phyloP scores from a whole-genome alignment of 805 yeast species.

The Tetrapisispora phaffii region DNA sequence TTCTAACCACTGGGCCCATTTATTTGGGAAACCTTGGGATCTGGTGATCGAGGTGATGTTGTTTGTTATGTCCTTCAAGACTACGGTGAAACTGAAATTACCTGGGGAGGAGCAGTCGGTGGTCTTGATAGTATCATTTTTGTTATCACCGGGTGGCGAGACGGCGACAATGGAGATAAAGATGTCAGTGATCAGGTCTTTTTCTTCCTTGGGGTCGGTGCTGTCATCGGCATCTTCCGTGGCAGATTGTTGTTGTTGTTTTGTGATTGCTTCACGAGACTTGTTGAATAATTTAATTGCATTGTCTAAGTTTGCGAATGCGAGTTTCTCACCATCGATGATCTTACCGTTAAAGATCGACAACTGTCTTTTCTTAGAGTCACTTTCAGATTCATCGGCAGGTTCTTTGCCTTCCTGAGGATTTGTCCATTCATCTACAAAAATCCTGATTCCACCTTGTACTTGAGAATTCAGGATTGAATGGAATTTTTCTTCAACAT shows the following conservation, averaged over 20 bases:
- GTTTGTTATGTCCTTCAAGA: slow-evolving; percentile 72
- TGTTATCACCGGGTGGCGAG: slow-evolving; percentile 23
- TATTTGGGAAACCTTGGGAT: slow-evolving; percentile 82
- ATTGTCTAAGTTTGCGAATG: slow-evolving; percentile 76
- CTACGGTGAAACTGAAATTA: slow-evolving; percentile 65
- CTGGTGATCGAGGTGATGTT: slow-evolving; percentile 61
- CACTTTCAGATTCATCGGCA: neutral
- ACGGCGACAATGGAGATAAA: slow-evolving; percentile 64
- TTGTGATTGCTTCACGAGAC: slow-evolving; percentile 24
- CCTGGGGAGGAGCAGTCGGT: slow-evolving; percentile 33
- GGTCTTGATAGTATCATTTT: slow-evolving; percentile 23
- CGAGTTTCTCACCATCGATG: slow-evolving; percentile 79
- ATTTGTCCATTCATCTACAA: slow-evolving; percentile 44
- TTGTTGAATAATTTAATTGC: slow-evolving; percentile 40
- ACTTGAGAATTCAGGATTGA: slow-evolving; percentile 58
- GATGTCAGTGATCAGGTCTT: slow-evolving; percentile 41
- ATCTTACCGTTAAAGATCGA: slow-evolving; percentile 67
- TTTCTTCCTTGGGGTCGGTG: slow-evolving; percentile 1
- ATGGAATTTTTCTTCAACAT: slow-evolving; percentile 45
- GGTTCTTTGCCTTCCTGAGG: slow-evolving; percentile 13
- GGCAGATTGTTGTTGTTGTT: slow-evolving; percentile 17
- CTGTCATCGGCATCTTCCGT: slow-evolving; percentile 8
- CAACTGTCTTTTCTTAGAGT: slow-evolving; percentile 35
- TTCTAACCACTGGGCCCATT: slow-evolving; percentile 88
- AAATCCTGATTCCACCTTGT: slow-evolving; percentile 63